Conservation (phyloP, 805 yeast species). For the Ogataea salicorniae region DNA sequence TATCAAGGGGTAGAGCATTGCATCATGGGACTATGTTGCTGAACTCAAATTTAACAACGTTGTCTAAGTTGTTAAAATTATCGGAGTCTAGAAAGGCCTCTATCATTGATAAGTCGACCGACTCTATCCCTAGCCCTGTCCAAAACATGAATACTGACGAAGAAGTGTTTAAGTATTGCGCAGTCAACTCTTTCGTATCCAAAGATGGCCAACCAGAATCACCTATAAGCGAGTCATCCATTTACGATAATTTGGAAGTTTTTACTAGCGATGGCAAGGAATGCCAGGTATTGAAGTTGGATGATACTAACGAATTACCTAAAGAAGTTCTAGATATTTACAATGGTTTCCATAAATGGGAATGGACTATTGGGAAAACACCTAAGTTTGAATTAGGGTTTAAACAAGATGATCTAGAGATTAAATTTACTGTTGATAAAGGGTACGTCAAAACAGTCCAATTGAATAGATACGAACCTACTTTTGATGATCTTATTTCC, state of each 20-base stretch:
- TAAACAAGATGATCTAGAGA: slow-evolving; percentile 24
- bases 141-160: slow-evolving; percentile 49
- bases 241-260: slow-evolving; percentile 11
- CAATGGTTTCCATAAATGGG: slow-evolving; percentile 48
- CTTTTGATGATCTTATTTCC: slow-evolving; percentile 8
- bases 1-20: slow-evolving; percentile 74
- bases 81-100: slow-evolving; percentile 10
- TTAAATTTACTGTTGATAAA: slow-evolving; percentile 44
- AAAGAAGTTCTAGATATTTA: slow-evolving; percentile 37
- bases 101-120: slow-evolving; percentile 39
- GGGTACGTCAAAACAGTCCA: slow-evolving; percentile 30
- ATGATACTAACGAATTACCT: slow-evolving; percentile 24
- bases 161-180: slow-evolving; percentile 42
- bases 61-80: slow-evolving; percentile 52
- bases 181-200: slow-evolving; percentile 36
- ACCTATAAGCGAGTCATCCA: slow-evolving; percentile 1
- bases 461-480: slow-evolving; percentile 9
- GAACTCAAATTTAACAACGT: slow-evolving; percentile 52
- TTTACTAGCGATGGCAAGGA: slow-evolving; percentile 5
- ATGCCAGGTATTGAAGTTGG: slow-evolving; percentile 22
- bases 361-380: slow-evolving; percentile 73
- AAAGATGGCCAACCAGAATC: slow-evolving; percentile 9
- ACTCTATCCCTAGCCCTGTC: slow-evolving; percentile 79
- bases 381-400: slow-evolving; percentile 64
- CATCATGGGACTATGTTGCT: slow-evolving; percentile 97